These are phyloP conservation scores for Phyllosticta citriasiana DNA, from an alignment of 2,329 filamentous ascomycete species.

Conservation along the genomic window DNA sequence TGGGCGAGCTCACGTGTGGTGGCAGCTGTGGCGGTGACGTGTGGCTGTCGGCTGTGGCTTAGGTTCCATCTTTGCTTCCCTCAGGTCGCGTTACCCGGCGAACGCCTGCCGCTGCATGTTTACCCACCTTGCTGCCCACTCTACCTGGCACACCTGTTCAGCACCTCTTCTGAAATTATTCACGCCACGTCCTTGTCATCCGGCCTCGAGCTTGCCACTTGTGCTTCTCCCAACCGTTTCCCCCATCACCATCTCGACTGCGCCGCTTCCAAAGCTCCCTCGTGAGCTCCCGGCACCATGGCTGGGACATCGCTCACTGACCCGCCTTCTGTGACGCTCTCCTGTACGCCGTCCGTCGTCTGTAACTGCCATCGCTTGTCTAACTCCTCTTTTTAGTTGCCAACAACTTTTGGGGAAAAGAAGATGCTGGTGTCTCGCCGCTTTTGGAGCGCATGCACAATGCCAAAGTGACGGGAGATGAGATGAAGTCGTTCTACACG, in stretches of 20 bases:
- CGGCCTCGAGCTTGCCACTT: background rate
- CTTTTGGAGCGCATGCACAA: conserved; percentile 89
- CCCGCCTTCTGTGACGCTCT: conserved; percentile 55
- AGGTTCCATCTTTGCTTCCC: background rate
- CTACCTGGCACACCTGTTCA: background rate
- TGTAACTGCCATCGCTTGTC: conserved; percentile 24
- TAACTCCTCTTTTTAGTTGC: conserved; percentile 55
- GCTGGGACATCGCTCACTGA: conserved; percentile 49
- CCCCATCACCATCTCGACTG: background rate
- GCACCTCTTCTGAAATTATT: conserved; percentile 6
- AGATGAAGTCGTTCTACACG: conserved; percentile 82
- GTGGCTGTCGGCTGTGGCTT: background rate
- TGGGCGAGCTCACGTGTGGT: background rate
- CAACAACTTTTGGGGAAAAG: conserved; percentile 99
- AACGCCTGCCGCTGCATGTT: conserved; percentile 8
- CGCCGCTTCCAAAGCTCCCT: background rate
- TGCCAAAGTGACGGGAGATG: conserved; percentile 90
- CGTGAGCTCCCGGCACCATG: conserved; percentile 36
- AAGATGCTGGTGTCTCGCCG: conserved; percentile 88
- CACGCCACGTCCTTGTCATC: conserved; percentile 1
- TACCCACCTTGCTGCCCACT: conserved; percentile 3
- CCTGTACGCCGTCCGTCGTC: conserved; percentile 43
- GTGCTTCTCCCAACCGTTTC: background rate
- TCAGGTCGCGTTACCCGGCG: conserved; percentile 5
- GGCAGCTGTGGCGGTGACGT: background rate